Conservation (phyloP, 2,329 filamentous ascomycete species). For the Monosporascus sp. region DNA sequence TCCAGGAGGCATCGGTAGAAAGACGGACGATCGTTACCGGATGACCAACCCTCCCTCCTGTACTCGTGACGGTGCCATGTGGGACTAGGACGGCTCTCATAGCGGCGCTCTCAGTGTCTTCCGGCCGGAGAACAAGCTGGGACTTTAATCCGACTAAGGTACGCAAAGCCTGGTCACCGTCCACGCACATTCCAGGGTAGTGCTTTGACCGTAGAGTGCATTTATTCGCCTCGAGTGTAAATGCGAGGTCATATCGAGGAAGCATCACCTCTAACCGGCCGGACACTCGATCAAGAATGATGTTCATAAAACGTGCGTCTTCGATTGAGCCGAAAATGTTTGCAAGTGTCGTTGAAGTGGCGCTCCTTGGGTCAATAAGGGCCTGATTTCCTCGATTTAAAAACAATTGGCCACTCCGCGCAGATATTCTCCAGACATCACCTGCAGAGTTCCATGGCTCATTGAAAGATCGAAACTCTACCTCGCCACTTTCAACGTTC, state of each 20-base stretch:
- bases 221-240: conserved; percentile 28
- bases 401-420: neutral
- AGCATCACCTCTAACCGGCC: conserved; percentile 34
- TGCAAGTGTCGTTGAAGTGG: neutral
- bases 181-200: conserved; percentile 44
- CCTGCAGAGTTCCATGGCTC: neutral
- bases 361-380: neutral
- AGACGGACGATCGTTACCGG: conserved; percentile 1
- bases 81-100: conserved; percentile 30
- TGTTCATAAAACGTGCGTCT: neutral
- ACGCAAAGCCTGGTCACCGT: conserved; percentile 38
- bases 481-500: neutral
- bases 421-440: neutral
- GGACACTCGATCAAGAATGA: neutral
- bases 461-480: neutral
- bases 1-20: conserved; percentile 2
- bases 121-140: conserved; percentile 39
- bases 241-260: conserved; percentile 42
- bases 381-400: neutral
- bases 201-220: conserved; percentile 38
- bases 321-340: neutral
- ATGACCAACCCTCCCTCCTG: neutral
- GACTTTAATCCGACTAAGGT: conserved; percentile 43
- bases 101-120: conserved; percentile 19
- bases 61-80: conserved; percentile 23